Evolutionary conservation across 805 yeast species (phyloP).

Genomic region (Pichia membranifaciens): DNA sequence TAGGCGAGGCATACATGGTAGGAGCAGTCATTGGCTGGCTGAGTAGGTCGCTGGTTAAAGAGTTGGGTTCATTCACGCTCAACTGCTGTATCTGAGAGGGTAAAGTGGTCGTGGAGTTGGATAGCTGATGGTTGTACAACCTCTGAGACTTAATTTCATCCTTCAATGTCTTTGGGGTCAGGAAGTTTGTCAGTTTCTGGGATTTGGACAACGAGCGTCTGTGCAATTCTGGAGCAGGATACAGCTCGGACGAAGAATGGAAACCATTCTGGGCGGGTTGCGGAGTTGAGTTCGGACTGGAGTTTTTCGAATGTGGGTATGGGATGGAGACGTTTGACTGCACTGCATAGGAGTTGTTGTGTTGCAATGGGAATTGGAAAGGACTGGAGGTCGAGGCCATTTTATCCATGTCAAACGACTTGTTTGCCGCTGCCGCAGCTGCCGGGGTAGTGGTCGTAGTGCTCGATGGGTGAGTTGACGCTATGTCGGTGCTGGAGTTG

Average conservation of each 20-base stretch:
- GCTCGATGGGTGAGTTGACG: too few species aligned
- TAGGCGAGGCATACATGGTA: background rate
- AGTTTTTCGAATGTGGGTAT: background rate
- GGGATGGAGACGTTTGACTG: background rate
- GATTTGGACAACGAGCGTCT: conserved; percentile 1
- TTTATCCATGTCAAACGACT: background rate
- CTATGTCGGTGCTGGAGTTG: background rate
- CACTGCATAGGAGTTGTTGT: background rate
- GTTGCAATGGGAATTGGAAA: background rate
- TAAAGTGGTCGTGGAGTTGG: conserved; percentile 3
- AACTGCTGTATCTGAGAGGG: background rate
- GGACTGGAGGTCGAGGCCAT: background rate
- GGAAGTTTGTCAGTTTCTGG: conserved; percentile 7
- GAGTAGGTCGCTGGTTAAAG: background rate
- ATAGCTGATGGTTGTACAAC: background rate
- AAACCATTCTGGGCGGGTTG: background rate
- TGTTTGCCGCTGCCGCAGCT: background rate
- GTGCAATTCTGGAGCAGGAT: background rate
- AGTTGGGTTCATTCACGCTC: conserved; percentile 1
- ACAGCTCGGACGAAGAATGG: background rate
- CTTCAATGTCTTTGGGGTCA: background rate
- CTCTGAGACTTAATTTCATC: background rate
- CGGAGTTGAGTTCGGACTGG: background rate
- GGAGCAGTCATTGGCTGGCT: background rate
- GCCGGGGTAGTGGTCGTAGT: too few species aligned